Conservation (phyloP, 768 basidiomycete species). For the Lyophyllum decastes region DNA sequence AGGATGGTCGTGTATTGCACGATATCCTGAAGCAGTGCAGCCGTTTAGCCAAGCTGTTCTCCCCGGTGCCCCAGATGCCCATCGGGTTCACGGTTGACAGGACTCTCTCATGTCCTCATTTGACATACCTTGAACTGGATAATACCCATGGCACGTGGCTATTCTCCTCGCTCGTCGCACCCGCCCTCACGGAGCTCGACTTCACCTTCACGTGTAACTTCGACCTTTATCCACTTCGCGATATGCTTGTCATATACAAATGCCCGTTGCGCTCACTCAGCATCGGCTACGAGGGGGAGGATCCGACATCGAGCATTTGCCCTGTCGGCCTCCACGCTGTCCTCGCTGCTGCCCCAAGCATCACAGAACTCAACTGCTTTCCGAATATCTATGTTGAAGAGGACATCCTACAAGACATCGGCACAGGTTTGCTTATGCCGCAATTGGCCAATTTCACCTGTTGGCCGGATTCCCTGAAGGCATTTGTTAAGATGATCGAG, state of each 20-base stretch:
- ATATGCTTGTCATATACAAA: not conserved
- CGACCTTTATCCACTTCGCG: not conserved
- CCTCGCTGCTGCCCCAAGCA: not conserved
- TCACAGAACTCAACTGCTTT: not conserved
- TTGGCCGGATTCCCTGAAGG: not conserved
- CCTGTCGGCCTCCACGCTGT: not conserved
- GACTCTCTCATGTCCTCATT: not conserved
- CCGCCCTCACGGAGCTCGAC: not conserved
- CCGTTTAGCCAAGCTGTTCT: not conserved
- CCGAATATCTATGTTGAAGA: not conserved
- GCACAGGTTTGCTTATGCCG: not conserved
- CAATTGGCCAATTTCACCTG: not conserved
- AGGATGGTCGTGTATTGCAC: not conserved
- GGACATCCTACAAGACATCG: not conserved
- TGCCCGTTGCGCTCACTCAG: not conserved
- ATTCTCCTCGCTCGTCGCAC: not conserved
- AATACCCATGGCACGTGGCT: not conserved
- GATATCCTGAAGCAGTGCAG: not conserved
- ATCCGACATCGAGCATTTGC: no score
- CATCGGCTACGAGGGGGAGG: not conserved
- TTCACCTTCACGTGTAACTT: not conserved
- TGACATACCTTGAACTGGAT: not conserved
- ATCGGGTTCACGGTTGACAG: not conserved
- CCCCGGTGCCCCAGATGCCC: not conserved
- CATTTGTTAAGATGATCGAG: not conserved